These are phyloP conservation scores for Aspergillus nanangensis DNA, from an alignment of 495 filamentous ascomycete genomes.

Conservation along the genomic window DNA sequence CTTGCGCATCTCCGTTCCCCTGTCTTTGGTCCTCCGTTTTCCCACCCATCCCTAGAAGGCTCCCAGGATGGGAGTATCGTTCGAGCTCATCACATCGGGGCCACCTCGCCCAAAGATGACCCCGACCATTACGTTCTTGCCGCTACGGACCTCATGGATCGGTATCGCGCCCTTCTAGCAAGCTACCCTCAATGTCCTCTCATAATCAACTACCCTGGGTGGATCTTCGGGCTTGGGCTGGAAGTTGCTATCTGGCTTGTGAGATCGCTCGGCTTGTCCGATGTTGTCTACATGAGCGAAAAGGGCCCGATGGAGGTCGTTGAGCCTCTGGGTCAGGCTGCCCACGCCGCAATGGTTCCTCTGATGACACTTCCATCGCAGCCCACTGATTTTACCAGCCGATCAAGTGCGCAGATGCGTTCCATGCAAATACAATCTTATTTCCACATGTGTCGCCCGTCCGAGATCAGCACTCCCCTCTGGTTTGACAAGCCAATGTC, in stretches of 20 bases:
- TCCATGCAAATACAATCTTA: conserved; percentile 81
- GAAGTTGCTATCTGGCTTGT: conserved; percentile 66
- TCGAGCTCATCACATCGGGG: conserved; percentile 68
- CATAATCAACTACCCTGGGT: conserved; percentile 78
- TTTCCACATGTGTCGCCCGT: conserved; percentile 53
- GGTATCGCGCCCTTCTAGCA: conserved; percentile 49
- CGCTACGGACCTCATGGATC: conserved; percentile 60
- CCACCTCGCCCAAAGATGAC: conserved; percentile 64
- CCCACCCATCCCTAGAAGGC: conserved; percentile 51
- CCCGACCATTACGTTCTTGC: conserved; percentile 66
- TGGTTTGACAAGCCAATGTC: conserved; percentile 50
- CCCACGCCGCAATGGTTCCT: conserved; percentile 25
- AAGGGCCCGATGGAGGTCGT: conserved; percentile 64
- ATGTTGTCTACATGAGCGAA: conserved; percentile 72
- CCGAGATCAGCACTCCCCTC: conserved; percentile 26
- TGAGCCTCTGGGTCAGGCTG: conserved; percentile 44
- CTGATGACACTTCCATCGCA: conserved; percentile 51
- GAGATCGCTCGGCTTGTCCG: conserved; percentile 39
- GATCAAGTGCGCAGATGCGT: conserved; percentile 64
- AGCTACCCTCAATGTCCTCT: conserved; percentile 51
- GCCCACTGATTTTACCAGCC: conserved; percentile 54
- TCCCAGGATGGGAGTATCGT: conserved; percentile 39
- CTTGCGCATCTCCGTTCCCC: conserved; percentile 59
- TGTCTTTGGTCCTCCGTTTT: conserved; percentile 71
- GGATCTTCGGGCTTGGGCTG: conserved; percentile 73